Percentiles rank a stretch among this genome's conserved stretches.
Evolutionary conservation across 2,329 filamentous ascomycete genomes (phyloP).

Genomic region (Erysiphe pulchra): DNA sequence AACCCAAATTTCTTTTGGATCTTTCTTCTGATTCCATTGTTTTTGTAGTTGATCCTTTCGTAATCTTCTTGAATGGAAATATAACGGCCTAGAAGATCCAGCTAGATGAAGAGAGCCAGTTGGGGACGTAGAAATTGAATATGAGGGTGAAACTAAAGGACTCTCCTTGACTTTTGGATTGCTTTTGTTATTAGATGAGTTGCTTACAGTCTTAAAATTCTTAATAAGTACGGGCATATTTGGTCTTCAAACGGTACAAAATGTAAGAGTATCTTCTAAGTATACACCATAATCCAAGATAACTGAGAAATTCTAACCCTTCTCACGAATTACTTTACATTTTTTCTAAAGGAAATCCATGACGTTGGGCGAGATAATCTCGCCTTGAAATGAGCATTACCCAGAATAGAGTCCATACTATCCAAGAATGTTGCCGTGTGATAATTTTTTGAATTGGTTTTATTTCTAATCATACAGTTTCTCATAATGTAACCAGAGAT

Average conservation of each 20-base stretch:
- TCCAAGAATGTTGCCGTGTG: too few species aligned
- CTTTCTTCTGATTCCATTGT: conserved; percentile 48
- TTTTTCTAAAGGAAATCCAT: too few species aligned
- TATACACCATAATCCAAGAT: not conserved
- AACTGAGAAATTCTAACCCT: not conserved
- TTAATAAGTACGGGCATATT: conserved; percentile 14
- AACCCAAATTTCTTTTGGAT: conserved; percentile 66
- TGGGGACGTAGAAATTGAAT: conserved; percentile 17
- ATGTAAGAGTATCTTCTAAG: not conserved
- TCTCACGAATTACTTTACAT: too few species aligned
- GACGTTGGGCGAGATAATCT: too few species aligned
- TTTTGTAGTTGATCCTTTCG: conserved; percentile 49
- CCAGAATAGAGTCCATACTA: too few species aligned
- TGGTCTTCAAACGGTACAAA: not conserved
- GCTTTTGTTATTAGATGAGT: conserved; percentile 11
- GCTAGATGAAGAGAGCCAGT: conserved; percentile 10
- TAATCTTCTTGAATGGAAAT: conserved; percentile 21
- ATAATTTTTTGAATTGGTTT: too few species aligned
- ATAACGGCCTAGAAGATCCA: conserved; percentile 15
- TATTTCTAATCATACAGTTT: too few species aligned
- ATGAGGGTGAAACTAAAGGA: conserved; percentile 15
- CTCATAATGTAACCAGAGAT: too few species aligned
- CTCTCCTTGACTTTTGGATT: conserved; percentile 8
- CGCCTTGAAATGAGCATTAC: too few species aligned
- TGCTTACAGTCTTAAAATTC: conserved; percentile 15